Evolutionary conservation across 1,284 basidiomycete genomes (phyloP).

Genomic region (Malassezia obtusa): DNA sequence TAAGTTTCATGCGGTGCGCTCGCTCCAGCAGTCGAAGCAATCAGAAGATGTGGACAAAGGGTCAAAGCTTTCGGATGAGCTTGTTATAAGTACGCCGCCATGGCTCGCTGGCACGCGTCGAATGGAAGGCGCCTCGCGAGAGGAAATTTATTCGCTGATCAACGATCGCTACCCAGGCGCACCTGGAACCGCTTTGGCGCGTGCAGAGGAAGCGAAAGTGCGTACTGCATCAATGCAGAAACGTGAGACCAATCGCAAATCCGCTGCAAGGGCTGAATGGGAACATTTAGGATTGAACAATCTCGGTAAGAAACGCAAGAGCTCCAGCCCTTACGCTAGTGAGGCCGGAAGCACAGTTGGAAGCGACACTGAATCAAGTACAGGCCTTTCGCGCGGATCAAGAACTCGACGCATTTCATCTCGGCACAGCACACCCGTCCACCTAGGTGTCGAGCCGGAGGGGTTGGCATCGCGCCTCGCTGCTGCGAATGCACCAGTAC

Average conservation of each 20-base stretch:
- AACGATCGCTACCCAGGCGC: constrained; percentile 43
- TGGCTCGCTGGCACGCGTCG: constrained; percentile 2
- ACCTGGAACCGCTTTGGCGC: constrained; percentile 33
- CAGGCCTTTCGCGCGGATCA: not conserved
- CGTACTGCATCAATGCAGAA: constrained; percentile 22
- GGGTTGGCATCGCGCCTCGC: not conserved
- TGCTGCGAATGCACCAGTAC: constrained; percentile 7
- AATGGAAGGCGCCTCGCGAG: constrained; percentile 7
- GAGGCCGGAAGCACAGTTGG: not conserved
- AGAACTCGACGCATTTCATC: constrained; percentile 3
- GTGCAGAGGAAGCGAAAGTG: constrained; percentile 28
- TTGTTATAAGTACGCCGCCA: constrained; percentile 3
- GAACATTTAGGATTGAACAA: constrained; percentile 39
- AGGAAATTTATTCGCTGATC: constrained; percentile 26
- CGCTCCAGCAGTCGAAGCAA: not conserved
- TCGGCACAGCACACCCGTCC: constrained; percentile 8
- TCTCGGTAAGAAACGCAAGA: constrained; percentile 37
- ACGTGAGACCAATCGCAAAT: constrained; percentile 28
- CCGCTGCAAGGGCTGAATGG: constrained; percentile 30
- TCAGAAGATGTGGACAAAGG: not conserved
- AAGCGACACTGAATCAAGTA: constrained; percentile 4
- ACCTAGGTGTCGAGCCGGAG: not conserved
- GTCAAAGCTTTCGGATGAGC: not conserved
- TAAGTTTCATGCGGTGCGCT: constrained; percentile 10
- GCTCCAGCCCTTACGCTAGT: constrained; percentile 33